A percentile compares a stretch with the other conserved stretches of the same genome.
Evolutionary conservation across 495 filamentous ascomycete genomes (phyloP).

Genomic region (Mycothermus thermophilus): DNA sequence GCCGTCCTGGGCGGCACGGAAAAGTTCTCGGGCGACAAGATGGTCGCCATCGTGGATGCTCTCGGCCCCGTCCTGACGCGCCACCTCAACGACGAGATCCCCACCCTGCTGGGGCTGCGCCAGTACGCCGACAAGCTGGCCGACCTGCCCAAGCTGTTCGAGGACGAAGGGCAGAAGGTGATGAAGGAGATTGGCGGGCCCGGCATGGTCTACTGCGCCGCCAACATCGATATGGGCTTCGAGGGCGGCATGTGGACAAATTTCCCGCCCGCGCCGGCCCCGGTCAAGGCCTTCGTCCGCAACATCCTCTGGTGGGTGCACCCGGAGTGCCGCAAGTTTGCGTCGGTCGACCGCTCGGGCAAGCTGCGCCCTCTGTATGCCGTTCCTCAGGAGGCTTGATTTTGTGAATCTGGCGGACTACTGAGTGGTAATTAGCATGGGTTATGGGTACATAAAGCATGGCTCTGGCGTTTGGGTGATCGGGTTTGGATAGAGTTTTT

Average conservation of each 20-base stretch:
- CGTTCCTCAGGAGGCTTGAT: slow-evolving; percentile 1
- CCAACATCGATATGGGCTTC: slow-evolving; percentile 32
- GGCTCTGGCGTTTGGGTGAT: too few relatives aligned
- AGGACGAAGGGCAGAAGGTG: slow-evolving; percentile 14
- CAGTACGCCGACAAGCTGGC: slow-evolving; percentile 20
- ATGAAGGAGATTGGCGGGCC: slow-evolving; percentile 13
- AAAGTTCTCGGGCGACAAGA: slow-evolving; percentile 20
- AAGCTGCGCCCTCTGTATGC: slow-evolving; percentile 17
- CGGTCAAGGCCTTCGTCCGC: slow-evolving; percentile 12
- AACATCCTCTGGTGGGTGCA: slow-evolving; percentile 17
- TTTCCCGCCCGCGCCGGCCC: slow-evolving; percentile 20
- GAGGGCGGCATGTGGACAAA: slow-evolving; percentile 20
- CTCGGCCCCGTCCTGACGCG: slow-evolving; percentile 24
- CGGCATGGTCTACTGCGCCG: slow-evolving; percentile 16
- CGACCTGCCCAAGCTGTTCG: slow-evolving; percentile 2
- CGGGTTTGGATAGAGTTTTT: too few relatives aligned
- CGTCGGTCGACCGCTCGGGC: slow-evolving; percentile 16
- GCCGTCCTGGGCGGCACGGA: slow-evolving; percentile 11
- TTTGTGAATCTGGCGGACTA: too few relatives aligned
- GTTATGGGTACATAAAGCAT: too few relatives aligned
- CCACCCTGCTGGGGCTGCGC: slow-evolving; percentile 18
- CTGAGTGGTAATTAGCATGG: too few relatives aligned
- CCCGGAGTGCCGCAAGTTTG: slow-evolving; percentile 21
- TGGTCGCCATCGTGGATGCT: slow-evolving; percentile 27
- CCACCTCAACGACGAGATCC: slow-evolving; percentile 34